Base-by-base conservation (phyloP, 1,284 basidiomycete species). In the Singerocomus inundabilis region DNA sequence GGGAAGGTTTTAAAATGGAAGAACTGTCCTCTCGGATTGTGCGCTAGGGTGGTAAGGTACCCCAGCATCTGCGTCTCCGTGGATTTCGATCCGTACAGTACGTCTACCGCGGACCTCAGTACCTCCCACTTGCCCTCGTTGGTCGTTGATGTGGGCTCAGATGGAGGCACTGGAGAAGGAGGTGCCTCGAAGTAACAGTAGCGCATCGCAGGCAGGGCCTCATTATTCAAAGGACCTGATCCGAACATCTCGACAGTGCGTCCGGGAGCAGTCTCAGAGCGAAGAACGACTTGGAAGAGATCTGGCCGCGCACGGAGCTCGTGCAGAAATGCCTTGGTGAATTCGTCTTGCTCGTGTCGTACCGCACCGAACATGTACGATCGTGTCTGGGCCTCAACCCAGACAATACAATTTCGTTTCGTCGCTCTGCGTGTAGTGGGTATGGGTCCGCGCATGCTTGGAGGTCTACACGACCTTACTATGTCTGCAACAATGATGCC, bases 351-450 rank as follows among this genome's bases (percentile, higher is more conserved):
- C 9, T 65, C 60, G 39, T 64, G 55, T 21, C 61, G 58, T 25
- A 70, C 28, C n/a, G 66, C 67, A 2, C 70, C 69, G 32, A 70
- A 69, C 48, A 69, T 56, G 44, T 66, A 64, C 11, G 57, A 40
- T 6, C 67, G 57, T 2, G 12, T 18, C 29, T 62, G 48, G 10
- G 57, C 0, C 47, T 65, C 53, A 11, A 28, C 33, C 65, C 63
- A 57, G 7, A 63, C 57, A 13, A 58, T 43, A 38, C 46, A 53
- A 11, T 51, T 58, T 1, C 31, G 43, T 29, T 32, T 48, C 13
- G 39, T 57, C 9, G 56, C 66, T 36, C 51, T 57, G 32, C 42
- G 34, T 0, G 28, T 11, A 3, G 55, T 58, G 6, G 56, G 64
- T 0, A 56, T 7, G 8, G 62, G 57, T 1, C 31, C 36, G 13